Evolutionary conservation across 1,284 basidiomycete genomes (phyloP).

Genomic region (Ustilago esculenta): DNA sequence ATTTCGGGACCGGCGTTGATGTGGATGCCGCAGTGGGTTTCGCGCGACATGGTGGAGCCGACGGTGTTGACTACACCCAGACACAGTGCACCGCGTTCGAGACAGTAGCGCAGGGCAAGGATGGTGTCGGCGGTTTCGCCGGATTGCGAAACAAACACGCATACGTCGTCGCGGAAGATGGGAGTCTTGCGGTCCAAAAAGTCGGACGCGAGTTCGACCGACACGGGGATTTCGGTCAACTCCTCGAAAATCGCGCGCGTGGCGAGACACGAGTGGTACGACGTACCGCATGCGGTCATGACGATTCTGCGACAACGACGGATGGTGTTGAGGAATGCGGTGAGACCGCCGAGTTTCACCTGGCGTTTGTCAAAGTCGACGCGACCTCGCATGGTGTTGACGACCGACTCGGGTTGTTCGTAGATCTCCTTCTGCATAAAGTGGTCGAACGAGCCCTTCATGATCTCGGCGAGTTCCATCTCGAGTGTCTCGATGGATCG

Average conservation of each 20-base stretch:
- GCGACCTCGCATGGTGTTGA: slow-evolving; percentile 99
- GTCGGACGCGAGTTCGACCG: slow-evolving; percentile 96
- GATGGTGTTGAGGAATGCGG: slow-evolving; percentile 94
- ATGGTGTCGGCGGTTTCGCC: slow-evolving; percentile 99
- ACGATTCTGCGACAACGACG: slow-evolving; percentile 93
- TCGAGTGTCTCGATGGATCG: slow-evolving; percentile 98
- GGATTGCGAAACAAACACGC: slow-evolving; percentile 95
- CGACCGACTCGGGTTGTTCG: slow-evolving; percentile 99
- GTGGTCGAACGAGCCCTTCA: slow-evolving; percentile 99
- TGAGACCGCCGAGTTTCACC: slow-evolving; percentile 93
- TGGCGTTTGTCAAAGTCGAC: slow-evolving; percentile 96
- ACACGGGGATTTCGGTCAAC: slow-evolving; percentile 97
- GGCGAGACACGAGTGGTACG: slow-evolving; percentile 96
- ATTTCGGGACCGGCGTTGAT: slow-evolving; percentile 99
- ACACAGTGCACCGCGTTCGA: slow-evolving; percentile 94
- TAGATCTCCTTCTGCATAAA: slow-evolving; percentile 99
- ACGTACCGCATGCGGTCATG: slow-evolving; percentile 97
- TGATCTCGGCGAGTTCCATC: slow-evolving; percentile 98
- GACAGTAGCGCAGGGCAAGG: slow-evolving; percentile 92
- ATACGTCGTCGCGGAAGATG: slow-evolving; percentile 98
- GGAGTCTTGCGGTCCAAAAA: slow-evolving; percentile 99
- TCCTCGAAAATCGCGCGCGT: slow-evolving; percentile 99
- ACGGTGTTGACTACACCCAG: slow-evolving; percentile 97
- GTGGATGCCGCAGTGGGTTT: slow-evolving; percentile 99
- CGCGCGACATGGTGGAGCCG: slow-evolving; percentile 95